Evolutionary conservation across 2,329 filamentous ascomycete species (phyloP), one percentile per base, ranked within the genome.

Genomic region (Diaporthe sp.): DNA sequence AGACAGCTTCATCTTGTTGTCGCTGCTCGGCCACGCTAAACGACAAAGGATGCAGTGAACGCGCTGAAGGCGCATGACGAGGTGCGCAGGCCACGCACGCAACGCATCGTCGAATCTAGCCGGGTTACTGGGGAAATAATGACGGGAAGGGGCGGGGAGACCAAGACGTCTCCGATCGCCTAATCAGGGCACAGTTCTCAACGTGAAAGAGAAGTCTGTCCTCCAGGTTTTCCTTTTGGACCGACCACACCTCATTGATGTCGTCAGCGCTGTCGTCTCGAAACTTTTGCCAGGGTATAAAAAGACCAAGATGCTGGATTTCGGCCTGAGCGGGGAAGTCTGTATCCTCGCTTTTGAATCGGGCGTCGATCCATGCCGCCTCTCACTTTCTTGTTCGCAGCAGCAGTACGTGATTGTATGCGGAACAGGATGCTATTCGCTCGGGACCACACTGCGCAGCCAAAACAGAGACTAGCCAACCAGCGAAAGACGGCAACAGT

Each of bases 361-460:
- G n/a, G n/a, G n/a, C n/a, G n/a, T n/a, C n/a, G n/a, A n/a, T 37
- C 68, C 72, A 35, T 56, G 42, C 30, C 63, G 42, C 66, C 68
- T 66, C n/a, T 61, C 32, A 55, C 32, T 56, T 37, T 22, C 55
- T 42, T 50, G 30, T 15, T 61, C 44, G 42, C 35, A 32, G 22
- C n/a, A 47, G 6, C 47, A 37, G 27, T 25, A 73, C 59, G 71
- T 70, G 37, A 55, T 25, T 27, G 30, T 61, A 68, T 55, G 30
- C 50, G 39, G 71, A 56, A 65, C 58, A 42, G 63, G 58, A 17
- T 42, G 51, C 71, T 71, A 73, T 63, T 73, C 27, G 74, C 58
- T 73, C 58, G 44, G 74, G 74, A 68, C 71, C 53, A 58, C 71
- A 71, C 71, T 25, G 53, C 71, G 19, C 71, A 63, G 53, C 74